phyloP scores from a whole-genome alignment of 257 asterid genomes.

The Solanum pinnatisectum region DNA sequence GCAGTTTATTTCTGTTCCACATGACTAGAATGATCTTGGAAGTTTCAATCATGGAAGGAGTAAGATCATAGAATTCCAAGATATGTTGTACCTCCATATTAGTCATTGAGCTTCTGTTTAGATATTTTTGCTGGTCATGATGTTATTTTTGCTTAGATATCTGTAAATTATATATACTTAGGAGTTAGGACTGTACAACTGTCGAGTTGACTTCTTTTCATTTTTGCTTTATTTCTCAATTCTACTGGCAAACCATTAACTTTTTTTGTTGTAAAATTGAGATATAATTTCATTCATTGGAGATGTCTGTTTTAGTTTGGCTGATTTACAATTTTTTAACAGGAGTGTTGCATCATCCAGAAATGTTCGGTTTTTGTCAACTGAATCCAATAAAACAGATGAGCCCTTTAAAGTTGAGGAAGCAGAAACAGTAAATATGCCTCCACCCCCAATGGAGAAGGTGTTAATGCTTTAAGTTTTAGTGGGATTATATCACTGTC shows the following conservation, averaged over 20 bases:
- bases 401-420: slow-evolving; percentile 59
- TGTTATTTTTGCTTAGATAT: not conserved
- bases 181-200: not conserved
- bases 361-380: slow-evolving; percentile 45
- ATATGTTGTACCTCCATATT: not conserved
- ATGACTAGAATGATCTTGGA: not conserved
- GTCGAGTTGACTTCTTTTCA: not conserved
- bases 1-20: not conserved
- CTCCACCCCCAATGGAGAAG: slow-evolving; percentile 86
- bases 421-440: slow-evolving; percentile 70
- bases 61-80: not conserved
- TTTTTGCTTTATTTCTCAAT: not conserved
- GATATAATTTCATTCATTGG: not conserved
- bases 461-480: slow-evolving; percentile 19
- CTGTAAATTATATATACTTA: not conserved
- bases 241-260: not conserved
- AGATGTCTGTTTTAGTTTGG: not conserved
- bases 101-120: not conserved
- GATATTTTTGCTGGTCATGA: not conserved
- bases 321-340: slow-evolving; percentile 1
- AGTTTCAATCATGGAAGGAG: not conserved
- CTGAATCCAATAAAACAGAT: slow-evolving; percentile 30
- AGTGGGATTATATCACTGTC: not conserved
- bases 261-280: not conserved
- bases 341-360: slow-evolving; percentile 26